These are phyloP conservation scores for Trichopus zeylanicus DNA, from an alignment of 116 monocot species.

Conservation along the genomic window DNA sequence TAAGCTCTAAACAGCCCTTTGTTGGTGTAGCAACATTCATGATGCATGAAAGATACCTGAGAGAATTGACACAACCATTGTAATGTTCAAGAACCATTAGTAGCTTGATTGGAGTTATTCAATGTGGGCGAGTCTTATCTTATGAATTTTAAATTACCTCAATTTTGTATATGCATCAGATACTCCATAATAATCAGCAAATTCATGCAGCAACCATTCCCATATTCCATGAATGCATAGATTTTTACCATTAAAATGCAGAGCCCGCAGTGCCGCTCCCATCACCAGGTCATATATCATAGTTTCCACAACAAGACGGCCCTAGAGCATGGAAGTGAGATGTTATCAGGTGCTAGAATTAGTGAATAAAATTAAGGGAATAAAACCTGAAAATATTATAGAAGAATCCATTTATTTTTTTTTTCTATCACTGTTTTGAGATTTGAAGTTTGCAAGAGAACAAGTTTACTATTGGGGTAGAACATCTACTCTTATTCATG, in stretches of 20 bases:
- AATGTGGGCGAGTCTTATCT: too few species aligned
- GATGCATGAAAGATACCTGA: slow-evolving; percentile 83
- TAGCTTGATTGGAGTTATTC: too few species aligned
- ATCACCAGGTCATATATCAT: slow-evolving; percentile 74
- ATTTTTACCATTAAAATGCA: slow-evolving; percentile 59
- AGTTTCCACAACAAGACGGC: slow-evolving; percentile 79
- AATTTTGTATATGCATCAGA: slow-evolving; percentile 82
- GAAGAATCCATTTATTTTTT: too few species aligned
- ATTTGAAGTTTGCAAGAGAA: too few species aligned
- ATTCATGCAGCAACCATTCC: slow-evolving; percentile 87
- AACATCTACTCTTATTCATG: too few species aligned
- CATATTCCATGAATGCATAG: slow-evolving; percentile 57
- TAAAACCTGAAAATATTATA: too few species aligned
- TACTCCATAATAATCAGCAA: slow-evolving; percentile 79
- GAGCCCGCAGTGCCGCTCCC: slow-evolving; percentile 85
- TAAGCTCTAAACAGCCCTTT: slow-evolving; percentile 77
- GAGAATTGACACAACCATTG: not conserved
- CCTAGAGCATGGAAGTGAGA: slow-evolving; percentile 19
- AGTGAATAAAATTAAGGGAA: not conserved
- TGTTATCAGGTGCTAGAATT: not conserved
- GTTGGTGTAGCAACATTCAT: slow-evolving; percentile 85
- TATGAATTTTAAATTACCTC: slow-evolving; percentile 48
- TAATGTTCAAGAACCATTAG: too few species aligned
- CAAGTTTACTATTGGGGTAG: too few species aligned
- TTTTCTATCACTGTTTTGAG: too few species aligned